Evolutionary conservation across 2,329 filamentous ascomycete genomes (phyloP), one percentile per base, ranked within the genome.

Genomic region (Alternaria burnsii): DNA sequence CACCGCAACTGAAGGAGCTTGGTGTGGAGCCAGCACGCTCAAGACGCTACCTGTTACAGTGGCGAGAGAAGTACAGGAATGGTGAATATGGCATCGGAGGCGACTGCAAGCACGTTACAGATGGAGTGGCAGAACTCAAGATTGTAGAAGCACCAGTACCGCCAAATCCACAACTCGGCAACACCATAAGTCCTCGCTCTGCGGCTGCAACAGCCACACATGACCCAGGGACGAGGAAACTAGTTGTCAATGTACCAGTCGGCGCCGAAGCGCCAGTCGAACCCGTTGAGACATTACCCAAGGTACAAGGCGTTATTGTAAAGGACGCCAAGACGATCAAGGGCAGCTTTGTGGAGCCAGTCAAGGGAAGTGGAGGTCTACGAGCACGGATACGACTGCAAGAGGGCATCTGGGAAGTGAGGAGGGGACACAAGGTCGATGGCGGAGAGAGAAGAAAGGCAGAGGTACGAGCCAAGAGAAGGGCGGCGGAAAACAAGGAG

Each of bases 381-480:
- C 88, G 87, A 9, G 91, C 89, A 11, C 83, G 85, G 52, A 84
- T 98, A 68, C 84, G 85, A 65, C 85, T 92, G 22, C 88, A 89
- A 58, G 94, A 97, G 78, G 93, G 94, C 10, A 90, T 98, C 83
- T 98, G 94, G 95, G 94, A 98, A 83, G 85, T 93, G 72, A 89
- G 86, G 76, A 86, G 89, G 72, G 94, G 95, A 28, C 88, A 88
- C 74, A 98, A 98, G 89, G 89, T 99, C 68, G 94, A 98, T 80
- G 95, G 95, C 75, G 95, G 95, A 84, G 95, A 99, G 85, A 89
- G 95, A 78, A 88, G 95, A 80, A 89, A 87, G 78, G 91, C 91
- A 16, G 90, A 97, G 82, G 89, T 97, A 53, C 86, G 92, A 71
- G 93, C 94, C 71, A 97, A 97, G 89, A 90, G 88, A 82, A 87